Percentiles rank a stretch among this genome's conserved stretches.
Conservation (phyloP, 2,329 filamentous ascomycete genomes). For the Metarhizium album region DNA sequence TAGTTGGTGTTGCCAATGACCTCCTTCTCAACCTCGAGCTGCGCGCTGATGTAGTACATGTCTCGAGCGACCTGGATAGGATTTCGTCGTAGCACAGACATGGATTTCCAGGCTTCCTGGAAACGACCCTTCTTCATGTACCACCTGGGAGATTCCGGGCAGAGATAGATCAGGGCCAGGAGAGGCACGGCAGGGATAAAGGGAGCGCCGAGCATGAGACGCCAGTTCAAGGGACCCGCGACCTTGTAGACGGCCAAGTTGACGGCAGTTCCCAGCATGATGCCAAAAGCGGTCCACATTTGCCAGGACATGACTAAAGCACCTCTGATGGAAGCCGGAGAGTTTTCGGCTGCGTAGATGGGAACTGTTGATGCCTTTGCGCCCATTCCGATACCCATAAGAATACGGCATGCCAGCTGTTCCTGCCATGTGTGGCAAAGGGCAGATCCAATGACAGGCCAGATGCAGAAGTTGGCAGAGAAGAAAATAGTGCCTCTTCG, state of each 20-base stretch:
- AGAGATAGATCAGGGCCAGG: conserved; percentile 44
- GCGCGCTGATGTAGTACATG: conserved; percentile 42
- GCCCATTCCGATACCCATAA: conserved; percentile 60
- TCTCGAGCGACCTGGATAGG: conserved; percentile 48
- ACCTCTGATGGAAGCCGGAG: conserved; percentile 57
- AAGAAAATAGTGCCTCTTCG: conserved; percentile 51
- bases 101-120: conserved; percentile 45
- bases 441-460: conserved; percentile 51
- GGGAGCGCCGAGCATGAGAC: conserved; percentile 43
- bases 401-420: conserved; percentile 54
- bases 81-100: conserved; percentile 39
- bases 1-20: conserved; percentile 28
- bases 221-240: conserved; percentile 21
- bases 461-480: conserved; percentile 60
- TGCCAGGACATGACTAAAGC: conserved; percentile 76
- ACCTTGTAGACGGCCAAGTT: conserved; percentile 20
- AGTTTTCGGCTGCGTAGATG: conserved; percentile 64
- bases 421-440: conserved; percentile 57
- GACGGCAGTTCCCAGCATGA: conserved; percentile 31
- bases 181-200: conserved; percentile 48
- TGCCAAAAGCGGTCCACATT: conserved; percentile 51
- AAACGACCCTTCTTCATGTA: conserved; percentile 55
- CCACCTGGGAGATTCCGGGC: conserved; percentile 55
- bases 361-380: conserved; percentile 56
- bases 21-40: conserved; percentile 30